Conservation (phyloP, 768 basidiomycete genomes). For the Nidularia sp. region DNA sequence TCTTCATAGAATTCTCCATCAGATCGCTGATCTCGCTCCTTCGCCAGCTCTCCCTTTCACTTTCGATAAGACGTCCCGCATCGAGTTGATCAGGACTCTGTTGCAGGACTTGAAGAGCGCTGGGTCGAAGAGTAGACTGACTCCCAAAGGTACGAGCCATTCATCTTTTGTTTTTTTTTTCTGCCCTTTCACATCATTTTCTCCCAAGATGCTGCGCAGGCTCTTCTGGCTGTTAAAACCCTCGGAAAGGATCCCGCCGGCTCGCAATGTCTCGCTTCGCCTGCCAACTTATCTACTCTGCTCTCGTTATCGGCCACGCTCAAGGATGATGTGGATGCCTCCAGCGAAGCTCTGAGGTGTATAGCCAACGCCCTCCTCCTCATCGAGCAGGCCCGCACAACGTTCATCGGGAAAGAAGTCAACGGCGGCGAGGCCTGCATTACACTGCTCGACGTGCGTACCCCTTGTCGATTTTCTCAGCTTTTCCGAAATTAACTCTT, state of each 20-base stretch:
- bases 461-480: conserved; percentile 6
- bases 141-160: conserved; percentile 43
- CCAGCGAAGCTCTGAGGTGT: conserved; percentile 68
- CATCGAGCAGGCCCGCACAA: conserved; percentile 54
- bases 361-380: conserved; percentile 80
- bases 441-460: conserved; percentile 54
- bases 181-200: background rate
- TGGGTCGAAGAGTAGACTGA: conserved; percentile 44
- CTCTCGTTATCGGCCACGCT: conserved; percentile 46
- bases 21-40: background rate
- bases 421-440: conserved; percentile 59
- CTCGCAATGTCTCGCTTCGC: conserved; percentile 53
- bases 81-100: conserved; percentile 52
- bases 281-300: conserved; percentile 54
- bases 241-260: conserved; percentile 70
- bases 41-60: conserved; percentile 40
- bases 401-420: conserved; percentile 54
- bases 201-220: conserved; percentile 59
- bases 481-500: background rate
- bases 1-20: background rate
- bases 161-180: background rate
- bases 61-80: conserved; percentile 43
- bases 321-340: conserved; percentile 55
- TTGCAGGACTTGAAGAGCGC: conserved; percentile 53
- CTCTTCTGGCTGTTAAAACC: conserved; percentile 68